phyloP scores from a whole-genome alignment of 2,329 filamentous ascomycete genomes.

The Pseudogymnoascus pannorum region DNA sequence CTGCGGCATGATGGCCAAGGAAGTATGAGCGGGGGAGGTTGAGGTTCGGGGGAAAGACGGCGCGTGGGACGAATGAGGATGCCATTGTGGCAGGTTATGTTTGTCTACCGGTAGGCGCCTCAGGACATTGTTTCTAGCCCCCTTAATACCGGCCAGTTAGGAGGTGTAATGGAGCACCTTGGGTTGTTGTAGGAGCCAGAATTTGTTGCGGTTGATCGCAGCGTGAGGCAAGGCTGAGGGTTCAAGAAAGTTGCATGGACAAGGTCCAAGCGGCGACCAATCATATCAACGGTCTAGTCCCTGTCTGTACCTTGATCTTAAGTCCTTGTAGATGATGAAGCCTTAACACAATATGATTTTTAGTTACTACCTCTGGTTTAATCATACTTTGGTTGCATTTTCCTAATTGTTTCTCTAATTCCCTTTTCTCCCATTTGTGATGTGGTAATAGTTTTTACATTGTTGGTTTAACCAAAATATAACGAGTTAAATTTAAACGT shows the following conservation, averaged over 20 bases:
- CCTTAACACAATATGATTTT: background rate
- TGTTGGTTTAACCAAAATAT: background rate
- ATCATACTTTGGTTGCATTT: background rate
- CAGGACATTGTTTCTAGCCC: background rate
- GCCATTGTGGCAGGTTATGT: constrained; percentile 11
- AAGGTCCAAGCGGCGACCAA: background rate
- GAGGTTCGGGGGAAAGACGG: constrained; percentile 61
- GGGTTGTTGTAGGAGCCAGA: background rate
- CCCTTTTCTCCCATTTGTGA: background rate
- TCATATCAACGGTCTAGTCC: background rate
- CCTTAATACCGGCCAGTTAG: background rate
- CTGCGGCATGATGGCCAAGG: constrained; percentile 83
- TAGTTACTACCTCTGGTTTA: background rate
- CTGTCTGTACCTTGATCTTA: background rate
- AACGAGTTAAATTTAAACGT: too few relatives aligned
- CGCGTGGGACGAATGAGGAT: constrained; percentile 61
- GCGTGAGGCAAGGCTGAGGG: background rate
- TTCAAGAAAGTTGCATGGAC: background rate
- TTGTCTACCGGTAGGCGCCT: constrained; percentile 1
- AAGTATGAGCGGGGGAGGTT: constrained; percentile 86
- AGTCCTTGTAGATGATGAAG: background rate
- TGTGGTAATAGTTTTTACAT: background rate
- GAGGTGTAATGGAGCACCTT: background rate
- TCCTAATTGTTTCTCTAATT: background rate
- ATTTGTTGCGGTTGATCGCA: background rate